These are phyloP conservation scores for Phylloboletellus chloephorus DNA, from an alignment of 1,284 basidiomycete genomes.

Conservation along the genomic window DNA sequence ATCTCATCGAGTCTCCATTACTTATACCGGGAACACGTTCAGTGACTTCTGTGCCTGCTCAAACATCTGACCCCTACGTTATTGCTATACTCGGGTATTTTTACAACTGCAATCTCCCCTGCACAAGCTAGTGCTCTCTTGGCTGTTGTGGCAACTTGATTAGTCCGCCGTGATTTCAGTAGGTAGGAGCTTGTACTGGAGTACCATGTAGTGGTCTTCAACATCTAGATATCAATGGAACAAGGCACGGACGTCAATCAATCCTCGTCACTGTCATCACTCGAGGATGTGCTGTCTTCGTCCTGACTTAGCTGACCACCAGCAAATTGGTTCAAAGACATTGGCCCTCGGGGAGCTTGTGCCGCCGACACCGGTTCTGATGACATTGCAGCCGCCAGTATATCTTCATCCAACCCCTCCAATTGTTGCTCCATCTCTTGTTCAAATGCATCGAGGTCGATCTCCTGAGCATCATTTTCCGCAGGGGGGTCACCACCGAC, in stretches of 20 bases:
- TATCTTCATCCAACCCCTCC: constrained; percentile 35
- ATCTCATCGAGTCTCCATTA: not conserved
- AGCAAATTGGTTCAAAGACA: constrained; percentile 51
- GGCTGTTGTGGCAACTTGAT: constrained; percentile 5
- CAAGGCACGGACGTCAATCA: constrained; percentile 21
- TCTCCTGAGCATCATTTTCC: constrained; percentile 40
- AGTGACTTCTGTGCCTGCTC: constrained; percentile 1
- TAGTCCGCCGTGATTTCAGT: constrained; percentile 5
- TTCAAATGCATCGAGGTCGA: constrained; percentile 46
- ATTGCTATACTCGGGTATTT: not conserved
- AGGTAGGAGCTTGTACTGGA: not conserved
- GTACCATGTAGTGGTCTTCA: constrained; percentile 4
- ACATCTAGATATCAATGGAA: constrained; percentile 9
- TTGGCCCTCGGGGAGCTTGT: constrained; percentile 34
- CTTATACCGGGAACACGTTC: constrained; percentile 3
- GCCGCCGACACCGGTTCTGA: constrained; percentile 32
- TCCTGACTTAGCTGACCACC: constrained; percentile 37
- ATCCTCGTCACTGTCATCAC: constrained; percentile 68
- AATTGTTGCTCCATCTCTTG: constrained; percentile 44
- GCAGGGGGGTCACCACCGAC: constrained; percentile 32
- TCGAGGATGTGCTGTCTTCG: constrained; percentile 58
- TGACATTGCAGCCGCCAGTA: constrained; percentile 38
- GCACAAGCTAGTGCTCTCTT: constrained; percentile 16
- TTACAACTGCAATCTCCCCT: constrained; percentile 13
- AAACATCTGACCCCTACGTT: constrained; percentile 7